These are phyloP conservation scores for Psilocybe tampanensis DNA, from an alignment of 768 basidiomycete species.

Conservation along the genomic window DNA sequence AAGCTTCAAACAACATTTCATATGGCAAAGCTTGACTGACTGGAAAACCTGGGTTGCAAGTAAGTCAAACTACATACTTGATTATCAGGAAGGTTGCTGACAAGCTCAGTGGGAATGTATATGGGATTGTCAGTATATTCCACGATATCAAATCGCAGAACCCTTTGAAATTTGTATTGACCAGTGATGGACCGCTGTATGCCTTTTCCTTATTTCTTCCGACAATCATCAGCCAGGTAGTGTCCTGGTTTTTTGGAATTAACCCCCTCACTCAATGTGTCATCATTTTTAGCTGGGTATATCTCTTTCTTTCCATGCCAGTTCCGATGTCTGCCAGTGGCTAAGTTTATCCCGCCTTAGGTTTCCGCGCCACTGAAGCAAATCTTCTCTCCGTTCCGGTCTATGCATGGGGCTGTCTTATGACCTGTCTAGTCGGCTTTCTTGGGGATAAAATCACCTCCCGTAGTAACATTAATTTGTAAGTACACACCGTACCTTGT, in stretches of 20 bases:
- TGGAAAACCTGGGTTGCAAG: conserved; percentile 78
- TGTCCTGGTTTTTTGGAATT: conserved; percentile 10
- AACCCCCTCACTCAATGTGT: neutral
- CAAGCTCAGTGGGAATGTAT: conserved; percentile 60
- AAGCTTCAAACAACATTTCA: conserved; percentile 52
- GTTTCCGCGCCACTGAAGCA: conserved; percentile 63
- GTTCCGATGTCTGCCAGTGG: neutral
- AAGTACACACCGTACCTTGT: conserved; percentile 18
- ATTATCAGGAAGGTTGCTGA: neutral
- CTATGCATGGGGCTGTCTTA: conserved; percentile 70
- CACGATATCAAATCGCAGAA: neutral
- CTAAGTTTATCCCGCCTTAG: conserved; percentile 26
- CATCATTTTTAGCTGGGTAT: conserved; percentile 34
- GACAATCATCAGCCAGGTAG: conserved; percentile 58
- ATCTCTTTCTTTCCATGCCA: neutral
- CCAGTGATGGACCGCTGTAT: conserved; percentile 56
- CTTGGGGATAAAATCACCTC: conserved; percentile 61
- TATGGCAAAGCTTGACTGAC: conserved; percentile 64
- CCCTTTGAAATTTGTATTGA: conserved; percentile 5
- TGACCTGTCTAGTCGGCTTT: conserved; percentile 65
- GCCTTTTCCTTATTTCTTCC: conserved; percentile 58
- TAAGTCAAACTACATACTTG: conserved; percentile 31
- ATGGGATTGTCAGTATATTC: conserved; percentile 60
- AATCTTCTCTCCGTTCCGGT: conserved; percentile 80
- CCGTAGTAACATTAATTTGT: conserved; percentile 66